phyloP scores from a whole-genome alignment of 2,329 filamentous ascomycete species.

The Penicillium sp. region DNA sequence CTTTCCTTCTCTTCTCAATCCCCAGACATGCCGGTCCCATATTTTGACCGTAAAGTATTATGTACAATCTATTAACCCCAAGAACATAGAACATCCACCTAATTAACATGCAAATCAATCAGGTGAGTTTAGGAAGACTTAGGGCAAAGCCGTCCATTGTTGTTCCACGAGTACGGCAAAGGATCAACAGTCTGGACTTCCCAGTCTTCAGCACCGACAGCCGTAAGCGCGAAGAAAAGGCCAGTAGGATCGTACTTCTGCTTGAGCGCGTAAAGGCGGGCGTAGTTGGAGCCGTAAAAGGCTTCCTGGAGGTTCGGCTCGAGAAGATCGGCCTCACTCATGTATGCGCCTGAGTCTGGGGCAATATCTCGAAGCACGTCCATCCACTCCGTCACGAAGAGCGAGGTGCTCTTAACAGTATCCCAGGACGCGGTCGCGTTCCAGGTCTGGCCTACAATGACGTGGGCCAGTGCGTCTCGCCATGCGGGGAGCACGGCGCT shows the following conservation, averaged over 20 bases:
- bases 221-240: constrained; percentile 32
- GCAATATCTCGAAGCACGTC: constrained; percentile 22
- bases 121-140: constrained; percentile 5
- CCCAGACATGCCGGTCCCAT: too few relatives aligned
- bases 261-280: constrained; percentile 31
- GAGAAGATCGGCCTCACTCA: constrained; percentile 44
- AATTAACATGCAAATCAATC: not conserved
- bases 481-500: constrained; percentile 40
- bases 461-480: constrained; percentile 48
- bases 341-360: constrained; percentile 36
- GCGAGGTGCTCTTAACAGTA: constrained; percentile 11
- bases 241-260: constrained; percentile 36
- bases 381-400: constrained; percentile 26
- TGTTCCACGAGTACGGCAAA: constrained; percentile 25
- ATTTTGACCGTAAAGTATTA: too few relatives aligned
- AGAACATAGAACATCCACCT: too few relatives aligned
- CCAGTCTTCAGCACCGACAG: constrained; percentile 29
- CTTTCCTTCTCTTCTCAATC: too few relatives aligned
- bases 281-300: constrained; percentile 45
- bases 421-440: constrained; percentile 20
- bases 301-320: constrained; percentile 46
- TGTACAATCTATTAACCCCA: too few relatives aligned
- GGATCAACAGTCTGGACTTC: constrained; percentile 21
- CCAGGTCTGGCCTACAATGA: constrained; percentile 35
- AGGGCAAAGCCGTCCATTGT: constrained; percentile 24